Conservation (phyloP, 345 rosid genomes). For the Kernera saxatilis region DNA sequence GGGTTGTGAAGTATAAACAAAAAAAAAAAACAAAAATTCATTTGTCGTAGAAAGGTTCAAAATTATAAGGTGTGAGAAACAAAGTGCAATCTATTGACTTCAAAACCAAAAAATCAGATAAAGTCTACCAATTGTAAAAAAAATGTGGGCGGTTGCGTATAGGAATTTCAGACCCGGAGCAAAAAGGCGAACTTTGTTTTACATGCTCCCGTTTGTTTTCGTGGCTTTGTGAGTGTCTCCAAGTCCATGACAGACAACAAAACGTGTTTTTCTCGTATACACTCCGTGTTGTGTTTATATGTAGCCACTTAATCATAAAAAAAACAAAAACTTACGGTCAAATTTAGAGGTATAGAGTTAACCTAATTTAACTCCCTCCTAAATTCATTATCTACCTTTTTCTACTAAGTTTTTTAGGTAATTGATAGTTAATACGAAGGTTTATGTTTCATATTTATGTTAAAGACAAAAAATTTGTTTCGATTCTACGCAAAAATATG, state of each 20-base stretch:
- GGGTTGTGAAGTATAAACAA: neutral
- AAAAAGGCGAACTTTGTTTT: slow-evolving; percentile 31
- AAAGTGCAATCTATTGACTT: slow-evolving; percentile 10
- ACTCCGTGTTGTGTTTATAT: slow-evolving; percentile 15
- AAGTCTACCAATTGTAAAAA: neutral
- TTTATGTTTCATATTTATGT: neutral
- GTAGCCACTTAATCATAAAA: slow-evolving; percentile 5
- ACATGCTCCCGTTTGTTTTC: slow-evolving; percentile 12
- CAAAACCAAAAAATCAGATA: neutral
- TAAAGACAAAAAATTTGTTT: neutral
- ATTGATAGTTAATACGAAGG: neutral
- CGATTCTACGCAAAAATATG: neutral
- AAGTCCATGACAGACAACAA: neutral
- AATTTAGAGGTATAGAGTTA: slow-evolving; percentile 3
- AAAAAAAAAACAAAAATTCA: neutral
- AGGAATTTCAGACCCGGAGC: slow-evolving; percentile 4
- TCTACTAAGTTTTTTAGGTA: neutral
- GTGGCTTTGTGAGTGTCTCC: slow-evolving; percentile 1
- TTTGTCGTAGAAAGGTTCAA: neutral
- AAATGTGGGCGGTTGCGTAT: slow-evolving; percentile 18
- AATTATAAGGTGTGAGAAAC: neutral
- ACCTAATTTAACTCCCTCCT: slow-evolving; percentile 8
- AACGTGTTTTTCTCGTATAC: slow-evolving; percentile 17
- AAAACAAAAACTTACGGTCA: neutral
- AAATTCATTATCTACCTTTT: neutral